phyloP scores from a whole-genome alignment of 2,329 filamentous ascomycete genomes.

The Penicillium hordei region DNA sequence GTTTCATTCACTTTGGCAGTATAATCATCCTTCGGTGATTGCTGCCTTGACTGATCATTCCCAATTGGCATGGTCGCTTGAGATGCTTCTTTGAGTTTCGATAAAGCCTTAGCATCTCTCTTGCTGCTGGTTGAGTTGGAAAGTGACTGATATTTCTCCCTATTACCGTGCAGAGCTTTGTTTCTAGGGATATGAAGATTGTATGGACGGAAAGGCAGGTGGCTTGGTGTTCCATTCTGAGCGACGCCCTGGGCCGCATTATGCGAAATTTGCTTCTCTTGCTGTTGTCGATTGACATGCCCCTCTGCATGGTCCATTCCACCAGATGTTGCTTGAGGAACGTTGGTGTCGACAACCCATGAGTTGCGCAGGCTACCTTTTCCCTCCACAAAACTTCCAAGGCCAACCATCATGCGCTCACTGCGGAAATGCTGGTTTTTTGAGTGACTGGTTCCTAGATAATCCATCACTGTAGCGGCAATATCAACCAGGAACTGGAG shows the following conservation, averaged over 20 bases:
- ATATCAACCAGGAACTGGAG: slow-evolving; percentile 47
- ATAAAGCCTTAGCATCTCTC: neutral
- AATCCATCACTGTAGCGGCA: slow-evolving; percentile 55
- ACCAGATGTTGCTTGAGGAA: neutral
- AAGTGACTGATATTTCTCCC: neutral
- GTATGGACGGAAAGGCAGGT: slow-evolving; percentile 3
- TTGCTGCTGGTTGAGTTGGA: neutral
- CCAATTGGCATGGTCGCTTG: neutral
- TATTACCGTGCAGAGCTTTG: neutral
- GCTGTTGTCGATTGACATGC: slow-evolving; percentile 14
- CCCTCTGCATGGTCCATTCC: slow-evolving; percentile 2
- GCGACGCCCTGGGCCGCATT: neutral
- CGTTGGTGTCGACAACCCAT: slow-evolving; percentile 10
- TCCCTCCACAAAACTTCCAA: slow-evolving; percentile 52
- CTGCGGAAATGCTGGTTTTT: slow-evolving; percentile 48
- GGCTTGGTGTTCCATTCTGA: neutral
- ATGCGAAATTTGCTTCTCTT: slow-evolving; percentile 14
- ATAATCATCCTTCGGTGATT: slow-evolving; percentile 8
- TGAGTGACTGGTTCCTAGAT: slow-evolving; percentile 56
- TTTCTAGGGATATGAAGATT: slow-evolving; percentile 1
- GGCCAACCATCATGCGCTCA: slow-evolving; percentile 56
- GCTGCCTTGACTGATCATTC: neutral
- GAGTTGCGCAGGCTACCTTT: slow-evolving; percentile 29
- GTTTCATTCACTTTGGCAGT: slow-evolving; percentile 20
- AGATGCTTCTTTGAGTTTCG: neutral